Evolutionary conservation across 2,329 filamentous ascomycete species (phyloP).

Genomic region (Aspergillus sp.): DNA sequence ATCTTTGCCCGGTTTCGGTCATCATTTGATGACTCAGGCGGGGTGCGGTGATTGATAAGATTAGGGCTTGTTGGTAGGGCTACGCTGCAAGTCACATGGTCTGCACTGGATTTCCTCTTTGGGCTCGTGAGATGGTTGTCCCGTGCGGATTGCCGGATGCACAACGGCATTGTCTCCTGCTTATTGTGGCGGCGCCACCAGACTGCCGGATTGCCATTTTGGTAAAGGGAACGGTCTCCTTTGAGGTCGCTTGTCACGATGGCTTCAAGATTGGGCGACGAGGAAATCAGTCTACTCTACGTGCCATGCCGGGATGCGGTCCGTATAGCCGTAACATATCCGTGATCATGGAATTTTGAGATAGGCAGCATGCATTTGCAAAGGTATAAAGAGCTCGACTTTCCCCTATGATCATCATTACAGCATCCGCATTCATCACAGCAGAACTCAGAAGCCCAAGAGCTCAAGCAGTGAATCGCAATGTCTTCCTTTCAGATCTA

Average conservation of each 20-base stretch:
- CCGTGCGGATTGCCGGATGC: background rate
- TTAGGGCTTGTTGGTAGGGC: background rate
- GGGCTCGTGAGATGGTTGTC: too few relatives aligned
- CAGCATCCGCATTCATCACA: constrained; percentile 5
- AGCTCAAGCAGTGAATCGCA: background rate
- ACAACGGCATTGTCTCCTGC: background rate
- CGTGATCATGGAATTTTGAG: too few relatives aligned
- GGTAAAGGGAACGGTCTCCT: constrained; percentile 12
- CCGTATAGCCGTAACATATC: constrained; percentile 17
- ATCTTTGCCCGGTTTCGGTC: background rate
- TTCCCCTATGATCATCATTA: constrained; percentile 2
- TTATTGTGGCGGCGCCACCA: background rate
- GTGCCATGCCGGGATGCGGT: constrained; percentile 15
- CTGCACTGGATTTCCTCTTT: background rate
- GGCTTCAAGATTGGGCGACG: background rate
- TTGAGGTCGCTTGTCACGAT: background rate
- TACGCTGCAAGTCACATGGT: background rate
- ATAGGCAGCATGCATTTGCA: background rate
- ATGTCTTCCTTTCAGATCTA: constrained; percentile 17
- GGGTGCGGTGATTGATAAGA: constrained; percentile 21
- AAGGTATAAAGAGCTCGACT: constrained; percentile 1
- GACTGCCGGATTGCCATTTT: constrained; percentile 12
- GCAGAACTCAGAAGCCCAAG: background rate
- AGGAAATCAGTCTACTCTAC: background rate
- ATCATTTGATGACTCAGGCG: constrained; percentile 19